Evolutionary conservation across 2,329 filamentous ascomycete genomes (phyloP).

Genomic region (Fusarium sp.): DNA sequence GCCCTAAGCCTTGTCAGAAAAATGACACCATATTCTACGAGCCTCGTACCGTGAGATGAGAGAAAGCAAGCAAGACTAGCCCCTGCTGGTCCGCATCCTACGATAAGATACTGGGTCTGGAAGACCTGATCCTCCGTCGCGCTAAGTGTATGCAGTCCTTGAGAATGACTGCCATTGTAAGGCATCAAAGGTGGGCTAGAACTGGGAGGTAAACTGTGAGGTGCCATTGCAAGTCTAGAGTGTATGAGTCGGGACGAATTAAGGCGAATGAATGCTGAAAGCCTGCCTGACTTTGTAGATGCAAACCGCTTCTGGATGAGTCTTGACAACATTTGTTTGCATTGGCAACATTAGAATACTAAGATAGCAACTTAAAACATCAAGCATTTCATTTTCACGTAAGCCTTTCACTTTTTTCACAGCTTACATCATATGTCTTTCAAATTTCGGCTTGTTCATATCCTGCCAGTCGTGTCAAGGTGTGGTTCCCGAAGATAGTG

Average conservation of each 20-base stretch:
- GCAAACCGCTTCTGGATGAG: not conserved
- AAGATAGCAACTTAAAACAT: not conserved
- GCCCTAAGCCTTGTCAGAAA: too few relatives aligned
- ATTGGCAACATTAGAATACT: fast-evolving
- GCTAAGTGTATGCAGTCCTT: not conserved
- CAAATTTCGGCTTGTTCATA: not conserved
- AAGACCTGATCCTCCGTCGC: not conserved
- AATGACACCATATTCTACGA: not conserved
- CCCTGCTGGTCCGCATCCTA: not conserved
- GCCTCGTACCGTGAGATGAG: not conserved
- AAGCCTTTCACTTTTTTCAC: fast-evolving
- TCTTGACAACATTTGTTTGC: not conserved
- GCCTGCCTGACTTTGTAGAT: not conserved
- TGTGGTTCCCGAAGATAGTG: not conserved
- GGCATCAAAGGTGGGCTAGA: not conserved
- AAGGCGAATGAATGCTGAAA: too few relatives aligned
- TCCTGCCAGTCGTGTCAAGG: too few relatives aligned
- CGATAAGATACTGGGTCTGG: not conserved
- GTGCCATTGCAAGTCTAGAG: not conserved
- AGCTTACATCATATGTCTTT: not conserved
- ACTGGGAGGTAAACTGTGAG: not conserved
- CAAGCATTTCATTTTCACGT: not conserved
- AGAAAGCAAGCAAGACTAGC: not conserved
- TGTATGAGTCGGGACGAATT: not conserved
- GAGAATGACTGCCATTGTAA: not conserved